Conservation (phyloP, 2,329 filamentous ascomycete species). For the Ceratocystis harringtonii region DNA sequence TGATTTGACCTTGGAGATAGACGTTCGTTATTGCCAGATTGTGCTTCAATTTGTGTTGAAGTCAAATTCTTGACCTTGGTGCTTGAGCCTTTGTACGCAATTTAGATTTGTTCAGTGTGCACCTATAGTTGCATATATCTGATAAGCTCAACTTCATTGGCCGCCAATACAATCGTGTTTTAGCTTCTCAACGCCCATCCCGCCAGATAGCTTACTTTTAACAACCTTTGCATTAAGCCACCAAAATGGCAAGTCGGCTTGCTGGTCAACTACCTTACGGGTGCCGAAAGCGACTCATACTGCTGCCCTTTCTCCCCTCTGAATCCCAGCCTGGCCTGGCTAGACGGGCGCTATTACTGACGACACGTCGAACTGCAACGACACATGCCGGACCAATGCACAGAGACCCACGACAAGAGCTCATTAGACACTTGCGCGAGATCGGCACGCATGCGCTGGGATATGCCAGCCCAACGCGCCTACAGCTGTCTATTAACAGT, state of each 20-base stretch:
- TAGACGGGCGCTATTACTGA: slow-evolving; percentile 3
- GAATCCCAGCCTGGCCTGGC: not conserved
- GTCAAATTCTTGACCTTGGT: not conserved
- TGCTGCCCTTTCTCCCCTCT: not conserved
- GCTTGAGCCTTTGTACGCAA: not conserved
- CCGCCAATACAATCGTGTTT: not conserved
- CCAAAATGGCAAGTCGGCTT: slow-evolving; percentile 10
- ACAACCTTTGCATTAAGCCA: not conserved
- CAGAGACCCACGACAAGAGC: slow-evolving; percentile 33
- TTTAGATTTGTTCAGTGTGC: not conserved
- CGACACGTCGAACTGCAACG: not conserved
- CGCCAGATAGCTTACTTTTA: not conserved
- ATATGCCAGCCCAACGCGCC: slow-evolving; percentile 50
- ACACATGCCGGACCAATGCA: slow-evolving; percentile 20
- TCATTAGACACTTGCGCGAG: slow-evolving; percentile 43
- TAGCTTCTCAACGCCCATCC: not conserved
- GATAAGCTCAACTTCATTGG: not conserved
- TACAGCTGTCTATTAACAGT: slow-evolving; percentile 57
- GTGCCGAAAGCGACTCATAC: slow-evolving; percentile 6
- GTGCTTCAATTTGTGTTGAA: not conserved
- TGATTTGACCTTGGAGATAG: not conserved
- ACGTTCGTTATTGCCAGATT: not conserved
- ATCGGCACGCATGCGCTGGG: slow-evolving; percentile 46
- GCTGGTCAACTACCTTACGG: not conserved
- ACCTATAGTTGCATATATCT: not conserved